phyloP scores from a whole-genome alignment of 768 basidiomycete species.

The Baorangia bicolor region DNA sequence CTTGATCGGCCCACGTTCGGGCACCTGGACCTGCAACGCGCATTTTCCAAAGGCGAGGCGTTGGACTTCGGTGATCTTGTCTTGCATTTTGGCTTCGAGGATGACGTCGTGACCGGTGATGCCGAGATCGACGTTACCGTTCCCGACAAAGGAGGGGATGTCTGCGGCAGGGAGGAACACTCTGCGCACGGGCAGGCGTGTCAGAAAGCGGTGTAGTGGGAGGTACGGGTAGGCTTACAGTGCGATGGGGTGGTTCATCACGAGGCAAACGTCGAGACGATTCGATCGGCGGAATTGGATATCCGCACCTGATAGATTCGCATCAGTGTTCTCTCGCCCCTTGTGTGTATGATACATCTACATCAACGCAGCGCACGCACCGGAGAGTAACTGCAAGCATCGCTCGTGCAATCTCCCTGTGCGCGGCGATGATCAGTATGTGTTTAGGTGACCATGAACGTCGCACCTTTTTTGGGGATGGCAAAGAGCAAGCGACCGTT shows the following conservation, averaged over 20 bases:
- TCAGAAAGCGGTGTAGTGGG: not conserved
- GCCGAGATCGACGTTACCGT: conserved; percentile 94
- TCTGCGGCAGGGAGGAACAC: conserved; percentile 96
- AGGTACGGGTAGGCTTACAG: conserved; percentile 55
- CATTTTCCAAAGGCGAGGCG: conserved; percentile 94
- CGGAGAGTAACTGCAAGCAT: conserved; percentile 80
- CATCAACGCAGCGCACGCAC: conserved; percentile 39
- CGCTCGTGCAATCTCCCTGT: conserved; percentile 88
- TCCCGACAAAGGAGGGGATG: conserved; percentile 98
- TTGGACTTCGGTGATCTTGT: conserved; percentile 73
- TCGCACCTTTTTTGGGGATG: conserved; percentile 94
- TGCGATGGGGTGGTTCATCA: conserved; percentile 88
- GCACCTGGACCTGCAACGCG: conserved; percentile 85
- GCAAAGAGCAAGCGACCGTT: conserved; percentile 89
- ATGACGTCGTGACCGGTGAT: conserved; percentile 99
- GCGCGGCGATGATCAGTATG: conserved; percentile 1
- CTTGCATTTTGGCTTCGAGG: conserved; percentile 82
- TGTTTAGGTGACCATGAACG: not conserved
- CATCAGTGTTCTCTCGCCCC: not conserved
- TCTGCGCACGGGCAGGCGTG: conserved; percentile 40
- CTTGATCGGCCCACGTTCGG: conserved; percentile 68
- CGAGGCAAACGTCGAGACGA: conserved; percentile 91
- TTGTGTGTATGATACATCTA: too few relatives aligned
- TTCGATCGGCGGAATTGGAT: conserved; percentile 89
- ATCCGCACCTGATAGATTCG: conserved; percentile 71